phyloP scores from a whole-genome alignment of 345 rosid genomes.

The Brassica rapa region DNA sequence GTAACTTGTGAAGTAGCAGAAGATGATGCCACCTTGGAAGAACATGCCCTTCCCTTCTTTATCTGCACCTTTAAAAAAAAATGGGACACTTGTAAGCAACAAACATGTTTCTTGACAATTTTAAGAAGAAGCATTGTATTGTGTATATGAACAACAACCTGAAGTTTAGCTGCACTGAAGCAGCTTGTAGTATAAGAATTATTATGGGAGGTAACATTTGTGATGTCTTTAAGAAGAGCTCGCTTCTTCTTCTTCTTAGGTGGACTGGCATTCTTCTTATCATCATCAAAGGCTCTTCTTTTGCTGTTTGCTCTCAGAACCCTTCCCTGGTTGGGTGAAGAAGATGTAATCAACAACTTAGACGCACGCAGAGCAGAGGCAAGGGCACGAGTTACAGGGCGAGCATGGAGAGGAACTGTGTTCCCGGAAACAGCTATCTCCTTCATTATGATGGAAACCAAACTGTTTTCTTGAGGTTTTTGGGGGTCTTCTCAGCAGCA shows the following conservation, averaged over 20 bases:
- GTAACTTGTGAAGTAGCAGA: constrained; percentile 36
- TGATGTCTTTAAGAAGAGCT: constrained; percentile 71
- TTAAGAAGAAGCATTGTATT: neutral
- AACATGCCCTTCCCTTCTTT: constrained; percentile 45
- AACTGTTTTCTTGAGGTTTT: too few species aligned
- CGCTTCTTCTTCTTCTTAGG: constrained; percentile 52
- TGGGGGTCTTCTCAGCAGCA: constrained; percentile 1
- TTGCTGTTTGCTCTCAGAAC: constrained; percentile 44
- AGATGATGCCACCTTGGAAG: constrained; percentile 50
- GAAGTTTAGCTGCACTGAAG: constrained; percentile 53
- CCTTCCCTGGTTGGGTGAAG: constrained; percentile 41
- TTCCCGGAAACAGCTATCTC: constrained; percentile 43
- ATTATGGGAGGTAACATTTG: constrained; percentile 57
- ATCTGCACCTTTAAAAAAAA: constrained; percentile 15
- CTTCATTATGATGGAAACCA: constrained; percentile 51
- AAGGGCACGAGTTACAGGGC: constrained; percentile 68
- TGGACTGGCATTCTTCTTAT: constrained; percentile 41
- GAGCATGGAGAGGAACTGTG: constrained; percentile 33
- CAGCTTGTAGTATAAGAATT: constrained; percentile 47
- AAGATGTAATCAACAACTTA: constrained; percentile 36
- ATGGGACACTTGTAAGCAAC: constrained; percentile 4
- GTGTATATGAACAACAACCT: constrained; percentile 39
- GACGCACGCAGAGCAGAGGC: constrained; percentile 37
- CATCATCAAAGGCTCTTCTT: constrained; percentile 55
- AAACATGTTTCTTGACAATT: neutral